Conservation (phyloP, 2,329 filamentous ascomycete species). For the Rachicladosporium sp. region DNA sequence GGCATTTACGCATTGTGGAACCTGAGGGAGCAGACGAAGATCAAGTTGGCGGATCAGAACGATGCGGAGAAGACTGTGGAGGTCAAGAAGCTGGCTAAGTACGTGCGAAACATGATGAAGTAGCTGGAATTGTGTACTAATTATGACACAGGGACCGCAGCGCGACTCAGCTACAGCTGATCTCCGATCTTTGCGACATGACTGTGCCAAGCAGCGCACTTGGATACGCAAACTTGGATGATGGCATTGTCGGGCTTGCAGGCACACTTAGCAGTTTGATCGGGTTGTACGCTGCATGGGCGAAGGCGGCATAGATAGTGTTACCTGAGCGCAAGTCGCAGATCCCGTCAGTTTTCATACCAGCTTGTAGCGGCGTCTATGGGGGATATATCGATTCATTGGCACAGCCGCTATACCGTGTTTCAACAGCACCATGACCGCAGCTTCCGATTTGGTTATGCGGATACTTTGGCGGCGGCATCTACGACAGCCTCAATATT, state of each 20-base stretch:
- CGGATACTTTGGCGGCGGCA: conserved; percentile 10
- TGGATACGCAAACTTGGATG: conserved; percentile 67
- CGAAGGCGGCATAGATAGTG: conserved; percentile 74
- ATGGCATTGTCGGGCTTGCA: conserved; percentile 81
- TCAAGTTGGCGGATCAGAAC: conserved; percentile 47
- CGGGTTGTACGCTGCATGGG: conserved; percentile 74
- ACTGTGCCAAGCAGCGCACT: conserved; percentile 66
- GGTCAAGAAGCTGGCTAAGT: conserved; percentile 76
- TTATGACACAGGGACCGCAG: conserved; percentile 48
- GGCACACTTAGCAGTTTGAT: conserved; percentile 85
- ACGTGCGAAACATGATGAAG: conserved; percentile 27
- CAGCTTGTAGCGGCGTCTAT: too few relatives aligned
- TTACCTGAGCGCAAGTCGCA: too few relatives aligned
- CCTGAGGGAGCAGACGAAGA: conserved; percentile 55
- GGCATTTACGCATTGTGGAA: conserved; percentile 68
- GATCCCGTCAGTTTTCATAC: too few relatives aligned
- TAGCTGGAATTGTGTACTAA: conserved; percentile 7
- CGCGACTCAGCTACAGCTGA: conserved; percentile 65
- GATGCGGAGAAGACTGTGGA: conserved; percentile 88
- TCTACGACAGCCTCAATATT: conserved; percentile 21
- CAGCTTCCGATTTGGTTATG: too few relatives aligned
- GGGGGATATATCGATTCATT: too few relatives aligned
- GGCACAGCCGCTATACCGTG: too few relatives aligned
- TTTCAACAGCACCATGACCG: too few relatives aligned
- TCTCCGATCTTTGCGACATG: conserved; percentile 83